phyloP scores from a whole-genome alignment of 176 grass and related monocot species.

The Oryza australiensis region DNA sequence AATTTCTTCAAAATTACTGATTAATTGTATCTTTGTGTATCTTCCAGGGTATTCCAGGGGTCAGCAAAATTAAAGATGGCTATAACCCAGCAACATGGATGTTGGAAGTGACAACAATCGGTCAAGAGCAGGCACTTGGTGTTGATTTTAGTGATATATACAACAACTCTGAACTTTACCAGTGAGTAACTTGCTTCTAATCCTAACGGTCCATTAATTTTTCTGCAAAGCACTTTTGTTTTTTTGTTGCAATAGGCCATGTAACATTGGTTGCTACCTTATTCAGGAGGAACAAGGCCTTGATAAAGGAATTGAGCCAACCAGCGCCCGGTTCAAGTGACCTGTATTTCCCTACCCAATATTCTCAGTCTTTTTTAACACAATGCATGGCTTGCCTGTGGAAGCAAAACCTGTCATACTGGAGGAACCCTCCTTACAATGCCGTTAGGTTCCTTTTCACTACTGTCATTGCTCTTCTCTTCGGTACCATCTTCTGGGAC shows the following conservation, averaged over 20 bases:
- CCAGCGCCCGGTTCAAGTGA: conserved; percentile 60
- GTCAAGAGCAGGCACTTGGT: conserved; percentile 64
- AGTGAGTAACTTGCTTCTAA: conserved; percentile 48
- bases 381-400: conserved; percentile 84
- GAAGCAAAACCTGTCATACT: conserved; percentile 87
- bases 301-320: conserved; percentile 67
- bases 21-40: conserved; percentile 17
- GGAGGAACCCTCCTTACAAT: conserved; percentile 91
- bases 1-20: conserved; percentile 9
- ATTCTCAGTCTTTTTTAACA: conserved; percentile 51
- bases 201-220: background rate
- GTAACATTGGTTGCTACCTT: conserved; percentile 15
- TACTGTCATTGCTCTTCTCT: conserved; percentile 53
- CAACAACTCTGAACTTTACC: conserved; percentile 80
- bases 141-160: conserved; percentile 70
- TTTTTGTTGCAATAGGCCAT: conserved; percentile 20
- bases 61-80: conserved; percentile 81
- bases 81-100: conserved; percentile 98
- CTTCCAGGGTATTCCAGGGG: conserved; percentile 53
- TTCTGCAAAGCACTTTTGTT: conserved; percentile 20
- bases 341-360: conserved; percentile 63
- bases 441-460: conserved; percentile 75
- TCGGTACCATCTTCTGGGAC: conserved; percentile 89
- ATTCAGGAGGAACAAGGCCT: conserved; percentile 66
- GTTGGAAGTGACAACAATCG: conserved; percentile 64